These are phyloP conservation scores for Picea glauca DNA, from an alignment of 75 land plant genomes.

Conservation along the genomic window DNA sequence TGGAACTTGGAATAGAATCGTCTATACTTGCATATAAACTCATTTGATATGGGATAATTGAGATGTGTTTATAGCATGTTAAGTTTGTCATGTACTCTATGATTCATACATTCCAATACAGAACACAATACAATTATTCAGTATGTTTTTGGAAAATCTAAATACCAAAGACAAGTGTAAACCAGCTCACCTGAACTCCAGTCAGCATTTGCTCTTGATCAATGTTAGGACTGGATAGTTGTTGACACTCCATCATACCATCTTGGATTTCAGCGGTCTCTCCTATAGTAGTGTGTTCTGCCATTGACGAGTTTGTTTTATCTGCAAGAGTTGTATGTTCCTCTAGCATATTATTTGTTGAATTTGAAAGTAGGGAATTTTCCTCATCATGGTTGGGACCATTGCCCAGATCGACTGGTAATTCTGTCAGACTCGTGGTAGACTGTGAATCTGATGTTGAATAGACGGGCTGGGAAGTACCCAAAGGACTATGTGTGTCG, in stretches of 20 bases:
- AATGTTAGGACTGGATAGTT: neutral
- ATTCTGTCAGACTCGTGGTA: neutral
- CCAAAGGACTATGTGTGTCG: neutral
- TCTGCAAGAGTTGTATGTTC: neutral
- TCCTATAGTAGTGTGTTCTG: neutral
- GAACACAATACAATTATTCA: too few species aligned
- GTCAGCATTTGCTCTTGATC: neutral
- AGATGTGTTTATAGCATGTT: neutral
- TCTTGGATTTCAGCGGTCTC: neutral
- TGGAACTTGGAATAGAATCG: too few species aligned
- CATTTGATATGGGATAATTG: too few species aligned
- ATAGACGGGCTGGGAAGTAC: neutral
- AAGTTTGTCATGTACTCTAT: neutral
- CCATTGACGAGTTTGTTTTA: neutral
- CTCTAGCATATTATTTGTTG: constrained; percentile 5
- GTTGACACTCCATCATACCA: neutral
- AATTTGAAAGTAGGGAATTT: neutral
- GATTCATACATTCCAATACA: neutral
- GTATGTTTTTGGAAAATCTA: too few species aligned
- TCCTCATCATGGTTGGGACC: neutral
- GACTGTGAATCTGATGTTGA: neutral
- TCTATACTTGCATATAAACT: too few species aligned
- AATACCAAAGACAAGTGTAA: neutral
- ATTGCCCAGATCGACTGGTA: neutral
- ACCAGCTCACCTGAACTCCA: constrained; percentile 10